Evolutionary conservation across 768 basidiomycete species (phyloP), one percentile per base, ranked within the genome.

Genomic region (Cyclocybe aegerita): DNA sequence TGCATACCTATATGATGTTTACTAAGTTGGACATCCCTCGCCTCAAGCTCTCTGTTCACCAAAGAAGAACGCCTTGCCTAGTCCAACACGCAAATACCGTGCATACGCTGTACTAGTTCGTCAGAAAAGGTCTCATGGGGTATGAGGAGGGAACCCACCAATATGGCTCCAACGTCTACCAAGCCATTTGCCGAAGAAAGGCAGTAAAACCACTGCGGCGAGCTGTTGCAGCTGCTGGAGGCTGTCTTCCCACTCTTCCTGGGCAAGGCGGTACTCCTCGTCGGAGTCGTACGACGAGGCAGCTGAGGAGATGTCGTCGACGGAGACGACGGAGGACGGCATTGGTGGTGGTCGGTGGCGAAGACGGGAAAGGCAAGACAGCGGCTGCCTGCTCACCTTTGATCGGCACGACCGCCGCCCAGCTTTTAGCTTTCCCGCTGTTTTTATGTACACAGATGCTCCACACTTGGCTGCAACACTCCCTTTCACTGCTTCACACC

Each of bases 181-280:
- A 33, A 94, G 64, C 81, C 85, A 96, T 65, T 91, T 94, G 46
- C 94, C 94, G 51, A 93, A 65, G 71, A 85, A 88, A 2, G 94
- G 94, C 50, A 97, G 72, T 40, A 95, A 73, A 17, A 95, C 86
- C 49, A 92, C 75, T 34, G 88, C 80, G 46, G 90, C 69, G 14
- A 96, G 80, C 64, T 92, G 81, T 63, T 89, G 85, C 39, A 97
- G 77, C 65, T 97, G 93, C 53, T 85, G 71, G 43, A 96, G 62
- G 61, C 88, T 90, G 67, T 97, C 94, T 60, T 93, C 87, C 94
- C 94, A 96, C 72, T 97, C 94, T 64, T 88, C 79, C 67, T 94
- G 89, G 2, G 90, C 88, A 41, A 87, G 73, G 36, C 76, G 81
- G 58, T 81, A 83, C 60, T 93, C 90, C 50, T 89, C 88, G 55